Conservation (phyloP, 768 basidiomycete genomes). For the Hirschioporus abietinus region DNA sequence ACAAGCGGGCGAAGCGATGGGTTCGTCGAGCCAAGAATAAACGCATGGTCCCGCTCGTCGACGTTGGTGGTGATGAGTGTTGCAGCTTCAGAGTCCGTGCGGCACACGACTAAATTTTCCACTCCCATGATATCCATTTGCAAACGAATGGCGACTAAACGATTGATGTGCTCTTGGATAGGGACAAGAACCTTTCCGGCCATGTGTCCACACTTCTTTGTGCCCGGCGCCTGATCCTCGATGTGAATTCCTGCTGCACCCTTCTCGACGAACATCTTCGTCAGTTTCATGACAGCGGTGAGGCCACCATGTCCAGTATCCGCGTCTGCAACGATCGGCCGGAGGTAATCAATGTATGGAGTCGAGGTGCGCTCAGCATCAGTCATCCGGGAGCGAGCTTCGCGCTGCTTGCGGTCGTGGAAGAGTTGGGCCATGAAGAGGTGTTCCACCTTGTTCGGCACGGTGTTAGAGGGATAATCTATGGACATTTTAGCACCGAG, state of each 20-base stretch:
- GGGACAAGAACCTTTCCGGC: constrained; percentile 96
- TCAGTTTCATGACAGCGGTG: constrained; percentile 97
- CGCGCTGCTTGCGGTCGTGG: constrained; percentile 96
- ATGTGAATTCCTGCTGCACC: constrained; percentile 98
- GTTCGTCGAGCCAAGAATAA: constrained; percentile 92
- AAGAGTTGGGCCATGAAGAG: constrained; percentile 97
- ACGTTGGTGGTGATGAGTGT: constrained; percentile 96
- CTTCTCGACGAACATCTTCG: constrained; percentile 98
- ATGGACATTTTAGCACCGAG: not conserved
- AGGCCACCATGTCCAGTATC: constrained; percentile 98
- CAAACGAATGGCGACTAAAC: constrained; percentile 92
- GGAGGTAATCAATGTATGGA: constrained; percentile 80
- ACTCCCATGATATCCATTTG: constrained; percentile 99
- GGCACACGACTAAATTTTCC: constrained; percentile 86
- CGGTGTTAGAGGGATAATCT: constrained; percentile 99
- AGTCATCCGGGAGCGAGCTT: constrained; percentile 65
- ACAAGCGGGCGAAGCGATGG: constrained; percentile 64
- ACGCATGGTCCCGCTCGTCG: constrained; percentile 94
- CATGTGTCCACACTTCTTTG: constrained; percentile 96
- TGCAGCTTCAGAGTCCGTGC: constrained; percentile 97
- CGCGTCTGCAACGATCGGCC: constrained; percentile 93
- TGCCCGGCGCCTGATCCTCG: constrained; percentile 96
- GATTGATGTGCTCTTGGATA: constrained; percentile 96
- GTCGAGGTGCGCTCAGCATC: constrained; percentile 67
- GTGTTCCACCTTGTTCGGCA: constrained; percentile 98